Base-by-base conservation (phyloP, 257 asterid species). In the Rhazya stricta region DNA sequence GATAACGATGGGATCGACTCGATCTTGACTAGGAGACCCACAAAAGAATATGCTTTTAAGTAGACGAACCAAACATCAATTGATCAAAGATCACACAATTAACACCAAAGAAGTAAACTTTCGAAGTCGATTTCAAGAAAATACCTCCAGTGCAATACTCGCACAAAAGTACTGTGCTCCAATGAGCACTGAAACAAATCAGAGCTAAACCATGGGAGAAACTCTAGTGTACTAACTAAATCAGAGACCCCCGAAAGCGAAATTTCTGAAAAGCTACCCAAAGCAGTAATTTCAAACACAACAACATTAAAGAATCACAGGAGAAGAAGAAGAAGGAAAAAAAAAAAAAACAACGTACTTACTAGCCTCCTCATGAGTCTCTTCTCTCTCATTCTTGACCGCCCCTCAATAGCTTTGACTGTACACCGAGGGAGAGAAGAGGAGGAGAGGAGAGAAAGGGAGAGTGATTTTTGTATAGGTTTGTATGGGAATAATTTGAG, bases 301-400 rank as follows among this genome's bases (percentile, higher is more conserved):
- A 69, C 57, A 45, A 5, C 65, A 76, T 6, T 46, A 78, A 56
- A 75, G 61, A 67, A 76, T 56, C 41, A 54, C 25, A 32, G 7
- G 16, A 29, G 21, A 48, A 50, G 11, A 73, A 78, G 9, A 79
- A 36, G 50, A 43, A 53, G 2, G 54, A 77, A 60, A 23, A 53
- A 61, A 62, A 74, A 78, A 54, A 75, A 67, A 60, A 87, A 60
- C 71, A 91, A 94, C 98, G 91, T 94, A 94, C 98, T 91, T 94
- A 94, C 98, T 91, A 94, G 98, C 94, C 97, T 84, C 97, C 86
- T 91, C 97, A 90, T 85, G 80, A 84, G 56, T 60, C 77, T 82
- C 81, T 85, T 85, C 90, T 85, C 80, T 79, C 79, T 50, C 85
- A 68, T 82, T 82, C 67, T 76, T 73, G 69, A 76, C 53, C 56